Evolutionary conservation across 2,329 filamentous ascomycete species (phyloP).

Genomic region (Scytalidium sp.): DNA sequence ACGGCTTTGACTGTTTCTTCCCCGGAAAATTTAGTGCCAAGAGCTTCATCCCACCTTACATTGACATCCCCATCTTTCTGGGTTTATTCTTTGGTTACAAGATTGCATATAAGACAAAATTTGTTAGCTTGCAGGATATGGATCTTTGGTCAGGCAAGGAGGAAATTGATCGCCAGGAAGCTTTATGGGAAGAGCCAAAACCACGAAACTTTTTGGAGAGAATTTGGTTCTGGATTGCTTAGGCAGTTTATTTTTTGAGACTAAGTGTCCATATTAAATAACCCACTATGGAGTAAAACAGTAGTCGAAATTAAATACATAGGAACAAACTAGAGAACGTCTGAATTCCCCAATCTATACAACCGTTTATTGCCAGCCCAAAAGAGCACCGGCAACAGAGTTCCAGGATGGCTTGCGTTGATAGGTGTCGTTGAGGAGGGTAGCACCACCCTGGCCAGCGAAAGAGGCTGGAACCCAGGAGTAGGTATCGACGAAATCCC

Average conservation of each 20-base stretch:
- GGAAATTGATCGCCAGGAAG: slow-evolving; percentile 35
- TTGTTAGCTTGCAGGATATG: slow-evolving; percentile 27
- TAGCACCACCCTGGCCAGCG: slow-evolving; percentile 12
- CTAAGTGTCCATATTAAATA: too few relatives aligned
- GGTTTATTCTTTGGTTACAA: slow-evolving; percentile 62
- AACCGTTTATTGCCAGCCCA: too few relatives aligned
- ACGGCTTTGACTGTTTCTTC: slow-evolving; percentile 62
- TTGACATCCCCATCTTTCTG: slow-evolving; percentile 72
- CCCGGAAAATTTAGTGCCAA: slow-evolving; percentile 50
- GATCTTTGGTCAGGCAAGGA: slow-evolving; percentile 37
- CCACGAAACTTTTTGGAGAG: slow-evolving; percentile 34
- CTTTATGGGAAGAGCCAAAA: slow-evolving; percentile 27
- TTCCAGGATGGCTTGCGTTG: slow-evolving; percentile 18
- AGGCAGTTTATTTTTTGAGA: too few relatives aligned
- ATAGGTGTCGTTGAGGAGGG: slow-evolving; percentile 15
- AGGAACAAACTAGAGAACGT: too few relatives aligned
- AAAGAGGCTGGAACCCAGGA: slow-evolving; percentile 21
- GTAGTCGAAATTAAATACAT: too few relatives aligned
- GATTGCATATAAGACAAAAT: slow-evolving; percentile 1
- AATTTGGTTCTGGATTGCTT: slow-evolving; percentile 37
- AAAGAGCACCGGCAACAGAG: slow-evolving; percentile 9
- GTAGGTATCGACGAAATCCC: slow-evolving; percentile 10
- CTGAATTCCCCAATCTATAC: too few relatives aligned
- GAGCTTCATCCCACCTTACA: slow-evolving; percentile 59
- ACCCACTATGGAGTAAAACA: too few relatives aligned